A percentile compares a stretch with the other conserved stretches of the same genome.
Conservation (phyloP, 768 basidiomycete genomes). For the Phaffia tasmanica region DNA sequence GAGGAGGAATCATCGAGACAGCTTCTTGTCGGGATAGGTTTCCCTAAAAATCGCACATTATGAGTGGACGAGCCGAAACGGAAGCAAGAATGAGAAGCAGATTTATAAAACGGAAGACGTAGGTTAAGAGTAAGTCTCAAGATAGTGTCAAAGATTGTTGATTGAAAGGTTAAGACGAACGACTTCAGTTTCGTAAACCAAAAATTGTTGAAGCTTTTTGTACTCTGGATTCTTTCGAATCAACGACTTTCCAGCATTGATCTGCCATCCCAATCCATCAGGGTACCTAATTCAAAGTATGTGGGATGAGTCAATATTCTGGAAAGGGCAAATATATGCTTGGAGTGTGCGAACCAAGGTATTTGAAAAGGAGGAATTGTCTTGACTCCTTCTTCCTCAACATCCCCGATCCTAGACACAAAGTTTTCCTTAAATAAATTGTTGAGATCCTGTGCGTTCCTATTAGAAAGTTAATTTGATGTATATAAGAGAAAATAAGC, state of each 20-base stretch:
- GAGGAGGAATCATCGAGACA: conserved; percentile 97
- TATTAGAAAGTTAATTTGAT: conserved; percentile 27
- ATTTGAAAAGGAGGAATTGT: conserved; percentile 73
- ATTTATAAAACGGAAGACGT: not conserved
- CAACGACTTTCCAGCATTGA: conserved; percentile 79
- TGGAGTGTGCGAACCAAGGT: conserved; percentile 53
- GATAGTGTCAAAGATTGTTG: not conserved
- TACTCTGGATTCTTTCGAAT: conserved; percentile 79
- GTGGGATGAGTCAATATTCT: not conserved
- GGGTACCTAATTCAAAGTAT: conserved; percentile 60
- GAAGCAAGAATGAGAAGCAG: not conserved
- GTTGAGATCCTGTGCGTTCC: conserved; percentile 56
- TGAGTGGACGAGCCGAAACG: not conserved
- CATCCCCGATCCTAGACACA: conserved; percentile 45
- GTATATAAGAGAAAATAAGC: conserved; percentile 42
- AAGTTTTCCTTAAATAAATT: conserved; percentile 63
- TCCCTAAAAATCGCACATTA: conserved; percentile 46
- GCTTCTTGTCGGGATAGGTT: conserved; percentile 94
- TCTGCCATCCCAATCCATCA: conserved; percentile 88
- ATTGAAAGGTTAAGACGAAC: conserved; percentile 44
- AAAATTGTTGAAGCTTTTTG: conserved; percentile 86
- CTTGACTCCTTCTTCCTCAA: conserved; percentile 50
- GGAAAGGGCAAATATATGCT: not conserved
- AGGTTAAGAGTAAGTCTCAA: not conserved
- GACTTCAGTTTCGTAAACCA: conserved; percentile 96